Conservation (phyloP, 768 basidiomycete species). For the Mycena filopes region DNA sequence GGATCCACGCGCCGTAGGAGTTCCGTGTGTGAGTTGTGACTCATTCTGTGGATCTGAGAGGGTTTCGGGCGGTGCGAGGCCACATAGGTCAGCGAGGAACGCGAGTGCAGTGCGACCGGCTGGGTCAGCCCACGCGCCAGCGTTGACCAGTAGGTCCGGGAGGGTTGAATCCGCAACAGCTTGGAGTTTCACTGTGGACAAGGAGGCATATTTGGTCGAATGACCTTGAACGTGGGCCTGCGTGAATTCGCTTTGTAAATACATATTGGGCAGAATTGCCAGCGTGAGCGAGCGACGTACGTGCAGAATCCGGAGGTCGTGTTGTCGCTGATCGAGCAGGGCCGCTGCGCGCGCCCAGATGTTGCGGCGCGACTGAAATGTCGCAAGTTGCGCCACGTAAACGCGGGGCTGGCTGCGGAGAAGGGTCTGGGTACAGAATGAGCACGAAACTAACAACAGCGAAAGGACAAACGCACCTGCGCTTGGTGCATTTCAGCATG, state of each 20-base stretch:
- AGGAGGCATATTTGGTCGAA: constrained; percentile 33
- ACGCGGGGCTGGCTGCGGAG: constrained; percentile 45
- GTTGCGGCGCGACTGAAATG: constrained; percentile 43
- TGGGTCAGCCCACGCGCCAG: constrained; percentile 39
- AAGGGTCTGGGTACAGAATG: constrained; percentile 32
- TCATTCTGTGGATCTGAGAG: not conserved
- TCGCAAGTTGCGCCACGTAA: constrained; percentile 47
- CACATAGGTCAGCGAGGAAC: constrained; percentile 41
- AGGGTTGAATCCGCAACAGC: constrained; percentile 46
- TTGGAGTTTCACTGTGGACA: constrained; percentile 44
- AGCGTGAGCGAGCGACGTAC: constrained; percentile 30
- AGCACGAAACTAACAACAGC: not conserved
- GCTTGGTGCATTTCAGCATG: constrained; percentile 24
- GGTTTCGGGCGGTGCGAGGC: constrained; percentile 33
- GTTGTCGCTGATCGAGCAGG: constrained; percentile 44
- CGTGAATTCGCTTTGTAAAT: no score
- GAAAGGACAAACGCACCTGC: constrained; percentile 30
- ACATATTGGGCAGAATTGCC: no score
- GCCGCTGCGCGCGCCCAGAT: constrained; percentile 52
- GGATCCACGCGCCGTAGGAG: not conserved
- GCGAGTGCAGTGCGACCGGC: constrained; percentile 40
- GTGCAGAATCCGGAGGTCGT: constrained; percentile 43
- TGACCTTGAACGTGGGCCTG: constrained; percentile 13
- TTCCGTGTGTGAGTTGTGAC: not conserved
- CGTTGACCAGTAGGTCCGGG: constrained; percentile 36